phyloP scores from a whole-genome alignment of 108 stramenopile genomes.

The Cyclotella choctawhatcheeana region DNA sequence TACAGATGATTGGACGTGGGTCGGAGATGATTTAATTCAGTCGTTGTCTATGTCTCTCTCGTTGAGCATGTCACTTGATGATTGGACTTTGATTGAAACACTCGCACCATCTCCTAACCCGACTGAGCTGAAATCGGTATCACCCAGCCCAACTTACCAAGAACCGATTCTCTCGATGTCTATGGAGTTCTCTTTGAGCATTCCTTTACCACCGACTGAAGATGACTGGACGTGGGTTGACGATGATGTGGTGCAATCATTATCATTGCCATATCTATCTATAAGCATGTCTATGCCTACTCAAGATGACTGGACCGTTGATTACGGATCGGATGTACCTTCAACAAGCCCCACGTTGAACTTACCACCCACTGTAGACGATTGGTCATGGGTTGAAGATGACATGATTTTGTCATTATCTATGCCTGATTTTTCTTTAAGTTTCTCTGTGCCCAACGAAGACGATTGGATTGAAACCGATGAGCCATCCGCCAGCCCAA shows the following conservation, averaged over 20 bases:
- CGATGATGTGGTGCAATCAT: neutral
- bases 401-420: neutral
- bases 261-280: constrained; percentile 1
- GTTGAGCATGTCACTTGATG: too few relatives aligned
- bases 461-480: constrained; percentile 6
- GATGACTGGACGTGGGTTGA: neutral
- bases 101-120: neutral
- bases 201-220: neutral
- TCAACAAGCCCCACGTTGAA: too few relatives aligned
- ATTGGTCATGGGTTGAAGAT: neutral
- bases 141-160: neutral
- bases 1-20: too few relatives aligned
- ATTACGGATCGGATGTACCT: neutral
- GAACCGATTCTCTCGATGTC: neutral
- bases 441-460: neutral
- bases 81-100: neutral
- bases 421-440: constrained; percentile 1
- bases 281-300: neutral
- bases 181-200: constrained; percentile 1
- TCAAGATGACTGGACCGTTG: neutral
- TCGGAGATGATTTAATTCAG: too few relatives aligned
- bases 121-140: neutral
- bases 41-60: too few relatives aligned
- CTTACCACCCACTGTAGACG: neutral
- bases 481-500: neutral